Conservation (phyloP, 345 rosid genomes). For the Rhodamnia rubescens region DNA sequence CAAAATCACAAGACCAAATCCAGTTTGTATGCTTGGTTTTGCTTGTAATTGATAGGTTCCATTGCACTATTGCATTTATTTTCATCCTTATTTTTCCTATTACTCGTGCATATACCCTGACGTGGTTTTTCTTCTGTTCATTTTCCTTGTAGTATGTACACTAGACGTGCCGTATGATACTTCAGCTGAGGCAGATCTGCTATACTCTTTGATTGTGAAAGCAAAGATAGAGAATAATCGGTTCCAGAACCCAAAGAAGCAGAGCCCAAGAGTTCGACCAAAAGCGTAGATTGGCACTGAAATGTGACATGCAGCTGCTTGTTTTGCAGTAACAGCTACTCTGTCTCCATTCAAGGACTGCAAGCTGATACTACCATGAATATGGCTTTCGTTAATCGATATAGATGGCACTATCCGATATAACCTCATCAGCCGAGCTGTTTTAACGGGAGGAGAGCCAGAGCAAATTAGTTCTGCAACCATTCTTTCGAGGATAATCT, state of each 20-base stretch:
- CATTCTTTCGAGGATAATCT: not conserved
- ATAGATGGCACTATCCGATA: not conserved
- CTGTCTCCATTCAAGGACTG: not conserved
- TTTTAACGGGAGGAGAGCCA: too few relatives aligned
- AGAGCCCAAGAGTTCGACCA: conserved; percentile 47
- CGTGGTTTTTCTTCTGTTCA: not conserved
- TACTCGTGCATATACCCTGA: not conserved
- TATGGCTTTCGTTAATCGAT: not conserved
- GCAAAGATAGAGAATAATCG: conserved; percentile 79
- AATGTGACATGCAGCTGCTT: not conserved
- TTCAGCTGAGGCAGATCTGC: conserved; percentile 79
- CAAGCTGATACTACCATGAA: not conserved
- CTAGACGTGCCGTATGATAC: conserved; percentile 50
- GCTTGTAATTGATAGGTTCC: not conserved
- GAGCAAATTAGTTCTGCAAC: not conserved
- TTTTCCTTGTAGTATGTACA: conserved; percentile 37
- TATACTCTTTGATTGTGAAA: conserved; percentile 60
- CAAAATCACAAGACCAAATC: not conserved
- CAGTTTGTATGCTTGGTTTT: not conserved
- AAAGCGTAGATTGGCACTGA: conserved; percentile 59
- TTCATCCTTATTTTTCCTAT: not conserved
- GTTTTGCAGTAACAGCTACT: not conserved
- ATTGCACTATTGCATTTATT: too few relatives aligned
- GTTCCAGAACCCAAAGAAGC: conserved; percentile 63
- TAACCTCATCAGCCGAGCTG: not conserved